Percentiles rank a stretch among this genome's conserved stretches.
phyloP scores from a whole-genome alignment of 805 yeast genomes.

The Cyberlindnera euphorbiae region DNA sequence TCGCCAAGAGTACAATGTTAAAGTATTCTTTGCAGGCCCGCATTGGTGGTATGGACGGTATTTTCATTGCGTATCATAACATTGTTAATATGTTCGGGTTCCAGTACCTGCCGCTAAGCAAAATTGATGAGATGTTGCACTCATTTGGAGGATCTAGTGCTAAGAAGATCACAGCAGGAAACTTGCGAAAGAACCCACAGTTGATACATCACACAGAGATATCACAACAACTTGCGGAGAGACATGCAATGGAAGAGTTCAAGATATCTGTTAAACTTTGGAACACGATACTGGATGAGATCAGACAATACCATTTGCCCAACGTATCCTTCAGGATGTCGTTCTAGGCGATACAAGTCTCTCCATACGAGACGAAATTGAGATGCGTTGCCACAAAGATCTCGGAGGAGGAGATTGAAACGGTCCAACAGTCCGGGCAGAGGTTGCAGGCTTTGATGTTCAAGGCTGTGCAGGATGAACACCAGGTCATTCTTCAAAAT shows the following conservation, averaged over 20 bases:
- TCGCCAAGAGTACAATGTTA: conserved; percentile 68
- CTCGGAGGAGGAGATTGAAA: conserved; percentile 24
- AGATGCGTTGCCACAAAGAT: conserved; percentile 32
- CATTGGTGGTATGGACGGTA: conserved; percentile 96
- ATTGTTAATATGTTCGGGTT: conserved; percentile 79
- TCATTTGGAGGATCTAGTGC: conserved; percentile 30
- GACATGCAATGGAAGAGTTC: conserved; percentile 66
- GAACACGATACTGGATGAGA: conserved; percentile 37
- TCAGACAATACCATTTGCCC: conserved; percentile 29
- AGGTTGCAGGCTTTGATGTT: conserved; percentile 11
- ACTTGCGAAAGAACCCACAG: conserved; percentile 6
- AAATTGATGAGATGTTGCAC: conserved; percentile 64
- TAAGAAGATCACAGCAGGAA: conserved; percentile 1
- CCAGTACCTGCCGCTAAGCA: conserved; percentile 74
- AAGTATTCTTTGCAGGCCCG: conserved; percentile 90
- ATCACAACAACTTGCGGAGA: conserved; percentile 22
- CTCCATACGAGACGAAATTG: conserved; percentile 25
- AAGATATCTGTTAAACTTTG: conserved; percentile 52
- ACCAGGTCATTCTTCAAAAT: conserved; percentile 10
- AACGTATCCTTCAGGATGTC: conserved; percentile 35
- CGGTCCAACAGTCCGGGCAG: conserved; percentile 18
- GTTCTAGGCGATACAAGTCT: conserved; percentile 16
- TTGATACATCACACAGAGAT: conserved; percentile 10
- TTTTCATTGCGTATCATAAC: conserved; percentile 88
- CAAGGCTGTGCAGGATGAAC: conserved; percentile 6